Conservation (phyloP, 345 rosid species). For the Isatis tinctoria region DNA sequence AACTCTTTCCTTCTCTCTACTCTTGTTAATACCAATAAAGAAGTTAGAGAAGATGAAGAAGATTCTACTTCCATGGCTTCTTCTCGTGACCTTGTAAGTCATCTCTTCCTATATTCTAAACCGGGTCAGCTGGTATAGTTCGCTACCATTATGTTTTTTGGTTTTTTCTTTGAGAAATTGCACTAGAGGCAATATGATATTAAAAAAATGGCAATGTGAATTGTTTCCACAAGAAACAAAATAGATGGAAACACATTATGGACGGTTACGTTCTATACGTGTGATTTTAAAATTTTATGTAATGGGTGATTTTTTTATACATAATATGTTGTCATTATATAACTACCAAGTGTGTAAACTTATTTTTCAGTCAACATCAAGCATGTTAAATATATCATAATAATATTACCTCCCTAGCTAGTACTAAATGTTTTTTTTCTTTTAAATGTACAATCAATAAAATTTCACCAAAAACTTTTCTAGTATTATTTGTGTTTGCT, state of each 20-base stretch:
- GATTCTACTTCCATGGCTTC: slow-evolving; percentile 39
- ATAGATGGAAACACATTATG: not conserved
- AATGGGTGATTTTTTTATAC: not conserved
- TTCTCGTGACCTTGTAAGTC: slow-evolving; percentile 35
- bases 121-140: slow-evolving; percentile 4
- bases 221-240: not conserved
- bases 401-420: not conserved
- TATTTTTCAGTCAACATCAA: not conserved
- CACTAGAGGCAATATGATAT: not conserved
- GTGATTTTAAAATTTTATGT: not conserved
- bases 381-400: not conserved
- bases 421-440: not conserved
- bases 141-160: not conserved
- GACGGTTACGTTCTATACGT: not conserved
- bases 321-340: not conserved
- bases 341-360: not conserved
- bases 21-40: slow-evolving; percentile 29
- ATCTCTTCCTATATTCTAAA: not conserved
- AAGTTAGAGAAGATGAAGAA: slow-evolving; percentile 30
- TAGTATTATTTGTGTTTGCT: not conserved
- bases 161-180: not conserved
- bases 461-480: not conserved
- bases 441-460: not conserved
- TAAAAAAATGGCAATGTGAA: not conserved
- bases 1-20: slow-evolving; percentile 35